phyloP scores from a whole-genome alignment of 2,329 filamentous ascomycete genomes.

The Diaporthe ilicicola region DNA sequence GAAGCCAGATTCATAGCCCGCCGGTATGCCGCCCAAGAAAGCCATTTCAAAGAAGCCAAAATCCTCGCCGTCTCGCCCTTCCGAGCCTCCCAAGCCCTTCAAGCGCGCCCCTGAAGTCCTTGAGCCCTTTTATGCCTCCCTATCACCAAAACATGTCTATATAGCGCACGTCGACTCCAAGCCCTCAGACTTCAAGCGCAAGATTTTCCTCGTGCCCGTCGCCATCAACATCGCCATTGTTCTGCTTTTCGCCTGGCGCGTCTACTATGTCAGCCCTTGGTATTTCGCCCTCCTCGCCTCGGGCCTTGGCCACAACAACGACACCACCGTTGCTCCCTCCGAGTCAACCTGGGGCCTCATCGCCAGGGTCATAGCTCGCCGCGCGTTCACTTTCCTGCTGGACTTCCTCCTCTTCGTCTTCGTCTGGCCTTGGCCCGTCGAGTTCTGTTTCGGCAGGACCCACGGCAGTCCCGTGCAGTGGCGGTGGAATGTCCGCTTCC shows the following conservation, averaged over 20 bases:
- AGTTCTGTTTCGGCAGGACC: conserved; percentile 71
- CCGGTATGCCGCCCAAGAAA: conserved; percentile 44
- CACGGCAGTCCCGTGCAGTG: conserved; percentile 73
- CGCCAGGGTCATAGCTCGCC: conserved; percentile 62
- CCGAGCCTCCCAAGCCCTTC: conserved; percentile 71
- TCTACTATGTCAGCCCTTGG: conserved; percentile 73
- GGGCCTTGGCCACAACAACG: conserved; percentile 71
- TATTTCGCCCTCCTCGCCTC: conserved; percentile 75
- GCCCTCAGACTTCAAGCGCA: conserved; percentile 75
- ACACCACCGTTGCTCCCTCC: conserved; percentile 69
- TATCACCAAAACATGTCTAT: conserved; percentile 78
- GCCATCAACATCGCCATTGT: conserved; percentile 77
- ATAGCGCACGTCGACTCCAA: conserved; percentile 83
- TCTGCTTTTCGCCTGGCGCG: conserved; percentile 71
- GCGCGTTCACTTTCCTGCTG: conserved; percentile 73
- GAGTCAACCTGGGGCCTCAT: conserved; percentile 66
- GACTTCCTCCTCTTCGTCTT: conserved; percentile 77
- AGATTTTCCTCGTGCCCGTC: conserved; percentile 83
- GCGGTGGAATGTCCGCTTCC: conserved; percentile 80
- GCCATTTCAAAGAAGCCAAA: conserved; percentile 43
- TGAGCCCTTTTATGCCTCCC: conserved; percentile 69
- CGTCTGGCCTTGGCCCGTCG: conserved; percentile 76
- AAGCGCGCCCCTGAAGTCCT: conserved; percentile 70
- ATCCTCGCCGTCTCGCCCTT: conserved; percentile 38
- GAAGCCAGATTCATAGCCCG: background rate